Evolutionary conservation across 208 protist genomes (phyloP).

Genomic region (Endotrypanum monterogeii): DNA sequence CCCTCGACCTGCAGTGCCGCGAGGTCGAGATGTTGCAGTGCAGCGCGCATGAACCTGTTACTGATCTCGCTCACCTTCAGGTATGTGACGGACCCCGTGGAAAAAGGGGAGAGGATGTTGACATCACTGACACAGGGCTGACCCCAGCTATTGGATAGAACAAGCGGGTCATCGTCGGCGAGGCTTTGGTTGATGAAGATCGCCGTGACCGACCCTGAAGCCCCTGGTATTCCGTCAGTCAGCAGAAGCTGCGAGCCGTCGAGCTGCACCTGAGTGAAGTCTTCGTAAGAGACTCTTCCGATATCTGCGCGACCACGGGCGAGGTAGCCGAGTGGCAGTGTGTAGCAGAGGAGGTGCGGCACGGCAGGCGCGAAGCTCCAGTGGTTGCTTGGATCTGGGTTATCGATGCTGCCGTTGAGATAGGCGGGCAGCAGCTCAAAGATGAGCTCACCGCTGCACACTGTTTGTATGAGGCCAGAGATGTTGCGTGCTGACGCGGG

Average conservation of each 20-base stretch:
- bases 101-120: background rate
- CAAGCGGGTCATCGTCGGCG: constrained; percentile 11
- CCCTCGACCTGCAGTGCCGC: background rate
- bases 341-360: constrained; percentile 23
- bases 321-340: constrained; percentile 10
- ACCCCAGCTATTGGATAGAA: constrained; percentile 38
- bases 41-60: constrained; percentile 40
- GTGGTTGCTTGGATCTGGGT: background rate
- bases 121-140: constrained; percentile 12
- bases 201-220: background rate
- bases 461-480: background rate
- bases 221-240: no score
- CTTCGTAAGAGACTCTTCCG: background rate
- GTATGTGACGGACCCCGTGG: background rate
- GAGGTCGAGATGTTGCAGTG: constrained; percentile 34
- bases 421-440: constrained; percentile 3
- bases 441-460: background rate
- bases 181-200: constrained; percentile 17
- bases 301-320: constrained; percentile 9
- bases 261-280: constrained; percentile 12
- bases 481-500: constrained; percentile 1
- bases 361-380: background rate
- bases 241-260: background rate
- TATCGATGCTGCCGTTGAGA: background rate
- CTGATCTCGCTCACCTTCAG: constrained; percentile 22